Percentiles rank a stretch among this genome's conserved stretches.
Conservation (phyloP, 2,329 filamentous ascomycete genomes). For the Aspergillus sp. region DNA sequence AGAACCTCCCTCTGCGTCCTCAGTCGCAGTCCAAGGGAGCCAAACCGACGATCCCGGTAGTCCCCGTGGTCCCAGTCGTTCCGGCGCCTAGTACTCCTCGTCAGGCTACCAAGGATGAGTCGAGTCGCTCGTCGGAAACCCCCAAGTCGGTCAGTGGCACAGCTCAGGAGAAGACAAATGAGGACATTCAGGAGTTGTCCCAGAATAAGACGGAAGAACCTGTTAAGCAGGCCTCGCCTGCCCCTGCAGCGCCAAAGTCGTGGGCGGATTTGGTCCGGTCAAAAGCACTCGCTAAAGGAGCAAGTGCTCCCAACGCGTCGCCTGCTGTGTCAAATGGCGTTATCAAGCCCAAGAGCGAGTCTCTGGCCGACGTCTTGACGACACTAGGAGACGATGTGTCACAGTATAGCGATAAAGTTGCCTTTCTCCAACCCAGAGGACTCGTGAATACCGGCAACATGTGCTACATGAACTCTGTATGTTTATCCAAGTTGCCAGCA, state of each 20-base stretch:
- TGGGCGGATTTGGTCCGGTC: constrained; percentile 70
- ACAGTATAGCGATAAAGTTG: constrained; percentile 61
- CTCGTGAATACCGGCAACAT: constrained; percentile 97
- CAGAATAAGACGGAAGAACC: constrained; percentile 31
- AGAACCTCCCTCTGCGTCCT: constrained; percentile 31
- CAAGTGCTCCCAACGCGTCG: constrained; percentile 31
- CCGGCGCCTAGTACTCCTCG: constrained; percentile 40
- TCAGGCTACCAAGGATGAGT: constrained; percentile 38
- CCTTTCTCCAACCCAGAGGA: constrained; percentile 88
- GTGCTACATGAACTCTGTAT: constrained; percentile 99
- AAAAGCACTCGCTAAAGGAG: constrained; percentile 41
- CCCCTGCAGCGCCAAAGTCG: constrained; percentile 58
- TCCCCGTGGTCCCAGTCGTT: constrained; percentile 55
- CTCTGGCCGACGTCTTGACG: constrained; percentile 74
- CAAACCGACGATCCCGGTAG: constrained; percentile 41
- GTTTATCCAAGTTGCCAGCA: constrained; percentile 37
- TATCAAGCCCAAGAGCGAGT: constrained; percentile 55
- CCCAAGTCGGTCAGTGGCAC: constrained; percentile 32
- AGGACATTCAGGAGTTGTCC: constrained; percentile 9
- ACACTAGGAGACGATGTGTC: constrained; percentile 68
- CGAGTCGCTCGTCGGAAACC: constrained; percentile 36
- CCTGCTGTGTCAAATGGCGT: constrained; percentile 42
- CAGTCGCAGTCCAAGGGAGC: constrained; percentile 38
- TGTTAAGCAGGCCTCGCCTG: constrained; percentile 42
- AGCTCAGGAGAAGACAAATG: constrained; percentile 1